Evolutionary conservation across 352 stramenopile genomes (phyloP).

Genomic region (Globisporangium nunn): DNA sequence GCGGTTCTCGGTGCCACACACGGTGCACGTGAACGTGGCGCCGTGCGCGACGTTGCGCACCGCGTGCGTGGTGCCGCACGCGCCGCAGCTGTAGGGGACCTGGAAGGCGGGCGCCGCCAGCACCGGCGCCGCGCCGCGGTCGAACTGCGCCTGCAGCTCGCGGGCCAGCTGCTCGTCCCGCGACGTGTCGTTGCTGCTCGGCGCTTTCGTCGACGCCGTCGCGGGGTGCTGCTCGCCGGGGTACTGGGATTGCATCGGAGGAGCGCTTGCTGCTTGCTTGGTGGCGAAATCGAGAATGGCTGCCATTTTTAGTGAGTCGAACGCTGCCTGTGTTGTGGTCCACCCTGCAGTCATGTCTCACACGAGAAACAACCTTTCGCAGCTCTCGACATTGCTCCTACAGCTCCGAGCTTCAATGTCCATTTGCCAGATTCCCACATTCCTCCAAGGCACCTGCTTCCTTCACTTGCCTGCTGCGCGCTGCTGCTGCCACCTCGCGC

Average conservation of each 20-base stretch:
- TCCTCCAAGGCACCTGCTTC: neutral
- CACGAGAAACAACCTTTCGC: neutral
- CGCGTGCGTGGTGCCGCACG: conserved; percentile 49
- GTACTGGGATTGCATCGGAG: neutral
- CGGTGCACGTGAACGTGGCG: conserved; percentile 50
- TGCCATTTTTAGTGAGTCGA: neutral
- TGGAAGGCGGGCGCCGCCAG: conserved; percentile 34
- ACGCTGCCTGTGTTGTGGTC: neutral
- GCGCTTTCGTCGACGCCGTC: neutral
- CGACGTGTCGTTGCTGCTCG: conserved; percentile 17
- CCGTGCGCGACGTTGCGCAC: conserved; percentile 53
- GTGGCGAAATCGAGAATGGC: neutral
- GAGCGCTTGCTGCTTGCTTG: neutral
- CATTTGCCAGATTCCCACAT: neutral
- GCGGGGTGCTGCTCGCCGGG: neutral
- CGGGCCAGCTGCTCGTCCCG: conserved; percentile 47
- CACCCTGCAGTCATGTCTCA: neutral
- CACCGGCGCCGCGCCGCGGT: conserved; percentile 26
- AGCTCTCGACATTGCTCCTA: neutral
- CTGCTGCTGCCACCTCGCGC: neutral
- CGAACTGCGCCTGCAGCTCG: conserved; percentile 44
- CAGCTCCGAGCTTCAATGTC: neutral
- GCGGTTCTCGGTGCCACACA: conserved; percentile 51
- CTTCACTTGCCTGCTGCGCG: neutral
- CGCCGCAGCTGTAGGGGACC: conserved; percentile 57